Evolutionary conservation across 306 rosid genomes (phyloP), one percentile per base, ranked within the genome.

Genomic region (Cicer bijugum): DNA sequence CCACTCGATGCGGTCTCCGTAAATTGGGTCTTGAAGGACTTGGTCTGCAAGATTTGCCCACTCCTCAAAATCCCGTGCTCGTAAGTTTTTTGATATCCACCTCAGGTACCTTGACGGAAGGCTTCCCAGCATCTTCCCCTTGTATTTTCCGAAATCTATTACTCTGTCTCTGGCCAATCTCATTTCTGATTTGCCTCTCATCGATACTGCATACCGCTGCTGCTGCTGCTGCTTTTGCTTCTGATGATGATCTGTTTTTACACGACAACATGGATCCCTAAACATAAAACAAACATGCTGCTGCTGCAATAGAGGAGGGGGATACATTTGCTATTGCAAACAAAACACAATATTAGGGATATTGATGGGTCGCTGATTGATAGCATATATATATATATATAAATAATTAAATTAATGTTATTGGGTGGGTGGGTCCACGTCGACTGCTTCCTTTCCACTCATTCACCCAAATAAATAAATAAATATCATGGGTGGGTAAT

Each of bases 11-110:
- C 86, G 85, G 84, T 91, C 92, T 35, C 56, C 51, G 85, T 91
- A 87, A 71, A 87, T 6, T 0, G 84, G 90, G 59, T 91, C 93
- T 28, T n/a, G 46, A 5, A 91, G 88, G 64, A 91, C 97, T 16
- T 87, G 80, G 79, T 91, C 92, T 2, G 88, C 92, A 5, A 87
- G 86, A 28, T 68, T 81, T 9, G 87, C 92, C 90, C 92, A 89
- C 20, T 78, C 79, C 39, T 84, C 81, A 14, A 72, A 81, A 12
- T 89, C 81, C 0, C 85, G 82, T 12, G 91, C 82, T 9, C 87
- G 65, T 17, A 88, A 82, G 15, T 82, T 91, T 19, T 75, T 77
- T 38, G 89, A 85, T 39, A 91, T 81, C 97, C 90, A 91, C 67
- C 65, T 84, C 43, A 91, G 97, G 78, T 91, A 91, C 50, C 17